These are phyloP conservation scores for Fraxinus pennsylvanica DNA, from an alignment of 257 asterid species.

Conservation along the genomic window DNA sequence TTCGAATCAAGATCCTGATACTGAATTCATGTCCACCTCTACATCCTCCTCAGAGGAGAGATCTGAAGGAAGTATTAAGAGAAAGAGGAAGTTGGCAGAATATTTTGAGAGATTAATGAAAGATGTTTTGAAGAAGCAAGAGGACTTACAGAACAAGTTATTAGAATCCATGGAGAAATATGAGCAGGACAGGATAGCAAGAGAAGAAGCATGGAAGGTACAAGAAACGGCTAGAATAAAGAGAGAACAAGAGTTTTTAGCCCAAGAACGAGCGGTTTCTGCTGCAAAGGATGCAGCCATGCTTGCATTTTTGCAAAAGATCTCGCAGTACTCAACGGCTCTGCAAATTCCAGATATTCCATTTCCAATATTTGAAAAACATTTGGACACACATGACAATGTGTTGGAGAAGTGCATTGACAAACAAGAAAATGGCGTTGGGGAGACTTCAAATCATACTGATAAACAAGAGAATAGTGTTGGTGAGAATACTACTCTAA, in stretches of 20 bases:
- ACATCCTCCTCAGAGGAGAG: constrained; percentile 64
- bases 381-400: constrained; percentile 27
- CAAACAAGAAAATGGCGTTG: constrained; percentile 31
- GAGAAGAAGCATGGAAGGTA: constrained; percentile 73
- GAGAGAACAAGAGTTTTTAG: constrained; percentile 58
- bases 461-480: constrained; percentile 40
- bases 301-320: constrained; percentile 59
- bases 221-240: constrained; percentile 64
- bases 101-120: constrained; percentile 67
- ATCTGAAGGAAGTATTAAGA: constrained; percentile 48
- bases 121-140: constrained; percentile 67
- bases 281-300: constrained; percentile 68
- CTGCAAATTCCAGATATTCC: constrained; percentile 40
- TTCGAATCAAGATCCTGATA: constrained; percentile 30
- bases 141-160: constrained; percentile 58
- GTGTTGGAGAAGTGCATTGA: constrained; percentile 29
- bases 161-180: constrained; percentile 59
- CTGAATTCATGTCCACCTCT: constrained; percentile 53
- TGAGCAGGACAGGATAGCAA: constrained; percentile 54
- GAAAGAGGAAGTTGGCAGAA: constrained; percentile 53
- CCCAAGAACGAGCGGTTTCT: constrained; percentile 52
- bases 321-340: constrained; percentile 44
- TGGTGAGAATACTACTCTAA: constrained; percentile 39
- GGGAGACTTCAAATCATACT: constrained; percentile 29
- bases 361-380: constrained; percentile 33